These are phyloP conservation scores for Aurantiochytrium sp. DNA, from an alignment of 108 stramenopile species.

Conservation along the genomic window DNA sequence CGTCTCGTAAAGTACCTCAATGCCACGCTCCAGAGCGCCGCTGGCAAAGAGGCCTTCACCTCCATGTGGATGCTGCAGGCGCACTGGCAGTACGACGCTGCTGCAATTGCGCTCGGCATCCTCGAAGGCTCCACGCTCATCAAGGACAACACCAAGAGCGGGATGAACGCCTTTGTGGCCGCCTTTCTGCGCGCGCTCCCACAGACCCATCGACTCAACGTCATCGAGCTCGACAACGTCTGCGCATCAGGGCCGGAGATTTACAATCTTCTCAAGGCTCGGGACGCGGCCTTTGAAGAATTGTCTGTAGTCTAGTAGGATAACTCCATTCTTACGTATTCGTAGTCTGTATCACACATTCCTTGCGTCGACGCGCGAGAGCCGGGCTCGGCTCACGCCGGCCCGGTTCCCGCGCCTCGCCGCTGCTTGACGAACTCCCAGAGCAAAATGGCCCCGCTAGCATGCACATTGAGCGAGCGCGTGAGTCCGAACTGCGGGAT, in stretches of 20 bases:
- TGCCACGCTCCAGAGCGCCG: neutral
- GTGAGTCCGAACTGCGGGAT: conserved; percentile 93
- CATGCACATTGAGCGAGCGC: conserved; percentile 91
- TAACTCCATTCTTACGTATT: no score
- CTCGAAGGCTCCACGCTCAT: neutral
- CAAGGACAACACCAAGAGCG: neutral
- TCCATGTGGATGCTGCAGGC: neutral
- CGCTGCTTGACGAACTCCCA: conserved; percentile 83
- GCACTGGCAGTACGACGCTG: conserved; percentile 15
- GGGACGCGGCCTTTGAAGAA: neutral
- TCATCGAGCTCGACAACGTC: conserved; percentile 2
- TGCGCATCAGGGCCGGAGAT: neutral
- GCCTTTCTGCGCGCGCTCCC: neutral
- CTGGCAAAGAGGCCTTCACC: neutral
- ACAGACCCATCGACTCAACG: neutral
- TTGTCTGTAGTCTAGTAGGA: no score
- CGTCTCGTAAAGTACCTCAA: neutral
- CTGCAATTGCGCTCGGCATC: neutral
- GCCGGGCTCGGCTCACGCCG: no score
- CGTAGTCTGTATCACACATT: no score
- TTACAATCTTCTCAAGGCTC: neutral
- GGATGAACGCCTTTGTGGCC: neutral
- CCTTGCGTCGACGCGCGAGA: no score
- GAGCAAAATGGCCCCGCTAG: conserved; percentile 77
- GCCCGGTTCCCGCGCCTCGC: no score